These are phyloP conservation scores for Phytopythium ostracodes DNA, from an alignment of 352 stramenopile genomes.

Conservation along the genomic window DNA sequence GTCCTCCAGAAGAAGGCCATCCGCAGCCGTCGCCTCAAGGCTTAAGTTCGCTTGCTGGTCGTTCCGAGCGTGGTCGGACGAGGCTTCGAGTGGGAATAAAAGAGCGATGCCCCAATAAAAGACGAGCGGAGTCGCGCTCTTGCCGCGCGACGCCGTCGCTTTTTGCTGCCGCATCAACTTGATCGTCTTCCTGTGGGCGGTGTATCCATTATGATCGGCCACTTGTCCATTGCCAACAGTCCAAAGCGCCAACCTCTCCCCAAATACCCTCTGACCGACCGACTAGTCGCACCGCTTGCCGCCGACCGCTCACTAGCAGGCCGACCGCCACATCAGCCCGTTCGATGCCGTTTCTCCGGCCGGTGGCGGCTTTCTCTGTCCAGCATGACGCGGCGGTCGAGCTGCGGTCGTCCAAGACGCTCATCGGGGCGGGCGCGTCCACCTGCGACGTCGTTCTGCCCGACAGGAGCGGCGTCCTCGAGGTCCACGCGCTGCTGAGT, in stretches of 20 bases:
- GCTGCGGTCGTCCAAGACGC: constrained; percentile 54
- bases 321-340: background rate
- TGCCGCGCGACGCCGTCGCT: background rate
- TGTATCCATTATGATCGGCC: no score
- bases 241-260: background rate
- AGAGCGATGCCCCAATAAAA: constrained; percentile 29
- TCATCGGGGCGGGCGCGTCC: constrained; percentile 36
- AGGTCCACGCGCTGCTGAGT: constrained; percentile 56
- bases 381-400: constrained; percentile 17
- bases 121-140: constrained; percentile 17
- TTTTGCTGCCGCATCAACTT: constrained; percentile 1
- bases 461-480: constrained; percentile 27
- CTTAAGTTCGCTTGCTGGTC: constrained; percentile 36
- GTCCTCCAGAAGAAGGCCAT: constrained; percentile 81
- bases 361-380: background rate
- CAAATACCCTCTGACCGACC: background rate
- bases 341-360: constrained; percentile 45
- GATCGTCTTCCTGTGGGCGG: no score
- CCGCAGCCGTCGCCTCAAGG: constrained; percentile 79
- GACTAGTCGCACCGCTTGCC: constrained; percentile 1
- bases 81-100: constrained; percentile 45
- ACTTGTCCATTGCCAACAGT: background rate
- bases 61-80: constrained; percentile 1
- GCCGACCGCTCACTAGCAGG: background rate
- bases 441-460: constrained; percentile 63